Evolutionary conservation across 768 basidiomycete species (phyloP).

Genomic region (Boletus subcaerulescens): DNA sequence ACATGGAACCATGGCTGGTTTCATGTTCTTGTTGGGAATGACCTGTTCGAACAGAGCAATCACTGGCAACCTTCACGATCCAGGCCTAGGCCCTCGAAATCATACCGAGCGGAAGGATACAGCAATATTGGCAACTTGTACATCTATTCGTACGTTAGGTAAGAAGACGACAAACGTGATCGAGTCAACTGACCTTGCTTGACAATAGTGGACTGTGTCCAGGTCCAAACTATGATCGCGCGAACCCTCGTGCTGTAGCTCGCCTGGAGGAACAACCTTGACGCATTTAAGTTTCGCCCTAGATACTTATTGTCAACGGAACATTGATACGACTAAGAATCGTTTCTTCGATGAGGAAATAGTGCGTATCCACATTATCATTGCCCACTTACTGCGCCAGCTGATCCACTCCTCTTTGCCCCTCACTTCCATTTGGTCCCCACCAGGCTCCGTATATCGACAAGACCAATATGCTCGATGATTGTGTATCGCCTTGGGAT

Average conservation of each 20-base stretch:
- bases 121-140: slow-evolving; percentile 54
- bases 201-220: slow-evolving; percentile 53
- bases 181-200: slow-evolving; percentile 36
- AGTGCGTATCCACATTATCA: too few species aligned
- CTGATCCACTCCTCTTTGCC: too few species aligned
- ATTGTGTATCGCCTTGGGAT: too few species aligned
- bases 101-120: slow-evolving; percentile 51
- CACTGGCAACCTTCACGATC: not conserved
- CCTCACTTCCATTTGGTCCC: too few species aligned
- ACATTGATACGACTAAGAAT: too few species aligned
- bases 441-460: too few species aligned
- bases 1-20: slow-evolving; percentile 62
- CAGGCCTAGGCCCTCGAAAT: not conserved
- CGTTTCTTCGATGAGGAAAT: too few species aligned
- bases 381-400: too few species aligned
- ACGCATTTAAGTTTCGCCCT: slow-evolving; percentile 53
- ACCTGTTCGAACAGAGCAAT: slow-evolving; percentile 31
- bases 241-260: slow-evolving; percentile 41
- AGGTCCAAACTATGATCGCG: slow-evolving; percentile 47
- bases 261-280: slow-evolving; percentile 42
- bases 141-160: slow-evolving; percentile 37
- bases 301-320: not conserved
- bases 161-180: not conserved
- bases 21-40: slow-evolving; percentile 58
- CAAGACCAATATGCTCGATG: too few species aligned